These are phyloP conservation scores for Kodamaea lidongshanica DNA, from an alignment of 805 yeast genomes.

Conservation along the genomic window DNA sequence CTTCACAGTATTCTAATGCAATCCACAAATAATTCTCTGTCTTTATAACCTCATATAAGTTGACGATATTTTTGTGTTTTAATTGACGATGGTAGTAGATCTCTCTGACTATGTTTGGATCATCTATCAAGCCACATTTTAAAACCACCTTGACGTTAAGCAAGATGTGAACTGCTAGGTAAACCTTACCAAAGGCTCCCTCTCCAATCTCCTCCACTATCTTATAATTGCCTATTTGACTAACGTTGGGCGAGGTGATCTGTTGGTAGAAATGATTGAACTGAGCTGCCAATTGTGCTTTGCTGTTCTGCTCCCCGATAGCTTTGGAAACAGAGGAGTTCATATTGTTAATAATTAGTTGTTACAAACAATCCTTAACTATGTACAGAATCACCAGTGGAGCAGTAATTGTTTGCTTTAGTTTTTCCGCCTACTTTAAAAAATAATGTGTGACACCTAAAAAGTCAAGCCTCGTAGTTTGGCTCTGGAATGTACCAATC, in stretches of 20 bases:
- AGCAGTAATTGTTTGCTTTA: too few relatives aligned
- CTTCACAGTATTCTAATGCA: constrained; percentile 85
- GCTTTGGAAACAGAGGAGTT: constrained; percentile 12
- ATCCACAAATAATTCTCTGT: constrained; percentile 80
- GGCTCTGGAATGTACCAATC: too few relatives aligned
- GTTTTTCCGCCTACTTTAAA: too few relatives aligned
- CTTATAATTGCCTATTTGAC: constrained; percentile 75
- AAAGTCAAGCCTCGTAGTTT: too few relatives aligned
- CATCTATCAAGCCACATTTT: constrained; percentile 70
- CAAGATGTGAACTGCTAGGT: constrained; percentile 71
- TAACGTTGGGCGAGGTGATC: constrained; percentile 41
- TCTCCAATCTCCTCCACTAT: constrained; percentile 75
- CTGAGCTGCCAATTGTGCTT: constrained; percentile 54
- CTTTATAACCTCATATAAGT: constrained; percentile 77
- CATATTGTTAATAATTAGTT: constrained; percentile 10
- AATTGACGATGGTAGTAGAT: constrained; percentile 83
- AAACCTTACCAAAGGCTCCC: constrained; percentile 90
- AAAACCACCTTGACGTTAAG: constrained; percentile 72
- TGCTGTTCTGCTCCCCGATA: constrained; percentile 32
- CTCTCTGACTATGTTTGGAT: constrained; percentile 84
- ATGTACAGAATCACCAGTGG: too few relatives aligned
- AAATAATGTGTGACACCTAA: too few relatives aligned
- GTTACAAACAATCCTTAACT: too few relatives aligned
- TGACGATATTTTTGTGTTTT: constrained; percentile 75
- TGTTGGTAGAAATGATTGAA: constrained; percentile 51